phyloP scores from a whole-genome alignment of 768 basidiomycete species.

The Neoboletus brunneissimus region DNA sequence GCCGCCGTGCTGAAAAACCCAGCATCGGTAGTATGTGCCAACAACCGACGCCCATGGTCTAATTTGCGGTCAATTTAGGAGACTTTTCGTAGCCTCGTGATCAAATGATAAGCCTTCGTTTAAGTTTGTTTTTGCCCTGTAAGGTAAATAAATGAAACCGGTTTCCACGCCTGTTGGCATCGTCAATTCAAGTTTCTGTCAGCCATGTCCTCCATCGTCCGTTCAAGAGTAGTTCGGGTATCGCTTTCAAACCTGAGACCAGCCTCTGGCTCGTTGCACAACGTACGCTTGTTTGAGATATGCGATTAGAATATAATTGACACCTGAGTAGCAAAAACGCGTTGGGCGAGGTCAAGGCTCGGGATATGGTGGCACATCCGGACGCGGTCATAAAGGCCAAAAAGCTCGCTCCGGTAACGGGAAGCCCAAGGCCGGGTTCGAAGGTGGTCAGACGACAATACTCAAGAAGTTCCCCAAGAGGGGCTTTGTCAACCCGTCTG shows the following conservation, averaged over 20 bases:
- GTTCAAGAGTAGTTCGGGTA: constrained; percentile 38
- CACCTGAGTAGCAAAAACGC: constrained; percentile 75
- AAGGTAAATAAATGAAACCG: neutral
- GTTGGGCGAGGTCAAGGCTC: constrained; percentile 92
- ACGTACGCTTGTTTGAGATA: constrained; percentile 40
- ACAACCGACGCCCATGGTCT: neutral
- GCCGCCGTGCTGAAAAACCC: neutral
- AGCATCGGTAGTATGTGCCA: neutral
- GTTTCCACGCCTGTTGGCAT: neutral
- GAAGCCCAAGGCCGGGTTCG: constrained; percentile 79
- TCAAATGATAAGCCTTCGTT: neutral
- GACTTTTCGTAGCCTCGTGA: neutral
- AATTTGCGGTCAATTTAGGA: neutral
- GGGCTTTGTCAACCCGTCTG: constrained; percentile 91
- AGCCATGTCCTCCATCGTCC: constrained; percentile 37
- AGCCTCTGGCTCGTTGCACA: constrained; percentile 65
- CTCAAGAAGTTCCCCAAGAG: constrained; percentile 88
- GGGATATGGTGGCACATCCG: constrained; percentile 87
- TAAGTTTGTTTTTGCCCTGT: neutral
- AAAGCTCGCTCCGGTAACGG: constrained; percentile 89
- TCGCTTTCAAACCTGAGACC: constrained; percentile 74
- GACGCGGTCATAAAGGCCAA: constrained; percentile 94
- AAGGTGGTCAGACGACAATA: constrained; percentile 96
- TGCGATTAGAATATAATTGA: neutral
- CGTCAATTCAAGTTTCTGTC: neutral